A percentile compares a stretch with the other conserved stretches of the same genome.
Evolutionary conservation across 2,329 filamentous ascomycete species (phyloP).

Genomic region (Akanthomyces lecanii): DNA sequence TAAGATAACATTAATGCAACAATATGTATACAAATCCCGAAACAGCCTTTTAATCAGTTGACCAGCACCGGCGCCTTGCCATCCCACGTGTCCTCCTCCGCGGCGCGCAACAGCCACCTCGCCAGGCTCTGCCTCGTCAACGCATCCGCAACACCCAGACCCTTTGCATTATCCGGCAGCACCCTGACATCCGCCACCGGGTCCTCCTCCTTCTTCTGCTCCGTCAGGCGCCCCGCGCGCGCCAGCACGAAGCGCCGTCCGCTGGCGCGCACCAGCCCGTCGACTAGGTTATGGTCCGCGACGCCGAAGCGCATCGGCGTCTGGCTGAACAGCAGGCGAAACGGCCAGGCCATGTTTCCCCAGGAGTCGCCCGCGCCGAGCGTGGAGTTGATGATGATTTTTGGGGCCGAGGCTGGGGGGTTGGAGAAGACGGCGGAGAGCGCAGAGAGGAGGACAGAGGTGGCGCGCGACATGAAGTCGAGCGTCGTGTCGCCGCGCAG

Average conservation of each 20-base stretch:
- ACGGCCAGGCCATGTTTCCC: slow-evolving; percentile 35
- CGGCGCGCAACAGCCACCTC: slow-evolving; percentile 41
- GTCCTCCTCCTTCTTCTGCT: slow-evolving; percentile 26
- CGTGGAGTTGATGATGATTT: slow-evolving; percentile 47
- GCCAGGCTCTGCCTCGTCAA: slow-evolving; percentile 39
- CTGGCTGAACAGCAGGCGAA: slow-evolving; percentile 42
- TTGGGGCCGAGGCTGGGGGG: slow-evolving; percentile 20
- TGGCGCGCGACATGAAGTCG: slow-evolving; percentile 43
- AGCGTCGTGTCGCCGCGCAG: slow-evolving; percentile 34
- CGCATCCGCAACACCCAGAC: slow-evolving; percentile 36
- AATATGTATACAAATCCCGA: background rate
- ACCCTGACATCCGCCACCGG: slow-evolving; percentile 30
- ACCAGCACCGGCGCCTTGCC: slow-evolving; percentile 43
- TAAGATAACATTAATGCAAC: background rate
- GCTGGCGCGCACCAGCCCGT: slow-evolving; percentile 35
- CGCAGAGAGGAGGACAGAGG: slow-evolving; percentile 32
- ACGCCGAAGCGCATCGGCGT: slow-evolving; percentile 42
- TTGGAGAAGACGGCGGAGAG: slow-evolving; percentile 31
- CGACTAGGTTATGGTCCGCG: slow-evolving; percentile 45
- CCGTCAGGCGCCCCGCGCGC: slow-evolving; percentile 38
- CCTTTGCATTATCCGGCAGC: slow-evolving; percentile 39
- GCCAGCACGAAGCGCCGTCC: slow-evolving; percentile 37
- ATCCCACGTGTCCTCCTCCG: slow-evolving; percentile 39
- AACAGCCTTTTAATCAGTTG: slow-evolving; percentile 27
- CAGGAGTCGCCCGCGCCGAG: slow-evolving; percentile 46